A percentile compares a stretch with the other conserved stretches of the same genome.
These are phyloP conservation scores for Calonectria pteridis DNA, from an alignment of 2,329 filamentous ascomycete species.

Conservation along the genomic window DNA sequence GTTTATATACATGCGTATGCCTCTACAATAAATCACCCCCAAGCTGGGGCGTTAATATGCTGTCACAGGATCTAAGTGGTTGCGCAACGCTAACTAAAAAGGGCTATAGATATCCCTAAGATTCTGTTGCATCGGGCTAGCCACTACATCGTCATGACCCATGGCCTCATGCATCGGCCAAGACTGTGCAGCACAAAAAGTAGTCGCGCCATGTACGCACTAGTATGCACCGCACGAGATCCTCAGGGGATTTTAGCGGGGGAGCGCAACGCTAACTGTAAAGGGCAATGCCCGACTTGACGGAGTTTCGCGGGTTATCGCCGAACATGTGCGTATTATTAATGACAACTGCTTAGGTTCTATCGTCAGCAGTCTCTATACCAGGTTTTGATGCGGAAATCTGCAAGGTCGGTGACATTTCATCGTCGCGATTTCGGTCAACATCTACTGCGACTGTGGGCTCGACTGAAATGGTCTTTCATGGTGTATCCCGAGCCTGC, in stretches of 20 bases:
- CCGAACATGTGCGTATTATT: neutral
- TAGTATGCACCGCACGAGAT: neutral
- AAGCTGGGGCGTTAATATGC: no score
- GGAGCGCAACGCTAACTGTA: constrained; percentile 15
- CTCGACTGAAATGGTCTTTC: neutral
- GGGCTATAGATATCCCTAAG: no score
- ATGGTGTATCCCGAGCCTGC: neutral
- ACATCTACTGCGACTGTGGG: neutral
- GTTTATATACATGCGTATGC: neutral
- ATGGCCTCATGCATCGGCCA: neutral
- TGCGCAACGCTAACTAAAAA: neutral
- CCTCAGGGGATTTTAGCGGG: neutral
- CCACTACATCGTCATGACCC: neutral
- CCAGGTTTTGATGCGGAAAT: no score
- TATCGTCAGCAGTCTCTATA: neutral
- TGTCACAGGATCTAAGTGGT: no score
- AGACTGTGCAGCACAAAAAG: neutral
- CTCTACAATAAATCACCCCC: neutral
- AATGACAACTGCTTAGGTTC: neutral
- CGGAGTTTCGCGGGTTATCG: neutral
- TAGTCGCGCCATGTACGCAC: neutral
- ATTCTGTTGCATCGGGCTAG: neutral
- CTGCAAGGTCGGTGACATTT: neutral
- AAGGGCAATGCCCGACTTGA: neutral
- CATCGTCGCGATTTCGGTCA: no score